Conservation (phyloP, 768 basidiomycete species). For the Auriscalpium orientale region DNA sequence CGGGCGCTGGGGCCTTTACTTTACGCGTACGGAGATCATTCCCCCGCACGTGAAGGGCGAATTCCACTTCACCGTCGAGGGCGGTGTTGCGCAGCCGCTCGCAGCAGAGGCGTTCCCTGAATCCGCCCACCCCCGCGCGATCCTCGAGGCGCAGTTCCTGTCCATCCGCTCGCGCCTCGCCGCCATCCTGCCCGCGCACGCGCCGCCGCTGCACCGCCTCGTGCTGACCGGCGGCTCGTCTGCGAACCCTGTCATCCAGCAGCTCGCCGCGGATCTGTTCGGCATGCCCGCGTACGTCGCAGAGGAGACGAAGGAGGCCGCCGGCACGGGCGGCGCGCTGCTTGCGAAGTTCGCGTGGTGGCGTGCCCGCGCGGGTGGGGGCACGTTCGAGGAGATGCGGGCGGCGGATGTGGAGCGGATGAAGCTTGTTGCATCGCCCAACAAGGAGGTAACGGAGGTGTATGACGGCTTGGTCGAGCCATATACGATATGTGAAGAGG, state of each 20-base stretch:
- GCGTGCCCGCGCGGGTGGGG: constrained; percentile 36
- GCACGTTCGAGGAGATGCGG: constrained; percentile 61
- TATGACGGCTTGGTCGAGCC: constrained; percentile 46
- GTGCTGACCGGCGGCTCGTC: constrained; percentile 77
- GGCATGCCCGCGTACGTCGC: constrained; percentile 67
- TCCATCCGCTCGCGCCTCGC: constrained; percentile 69
- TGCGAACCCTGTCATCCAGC: constrained; percentile 62
- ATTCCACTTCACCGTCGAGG: constrained; percentile 45
- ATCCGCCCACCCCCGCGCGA: constrained; percentile 58
- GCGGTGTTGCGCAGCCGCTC: constrained; percentile 12
- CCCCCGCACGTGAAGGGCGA: constrained; percentile 71
- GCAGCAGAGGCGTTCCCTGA: constrained; percentile 30
- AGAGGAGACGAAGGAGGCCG: constrained; percentile 48
- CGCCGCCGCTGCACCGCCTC: constrained; percentile 52
- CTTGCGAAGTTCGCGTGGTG: constrained; percentile 70
- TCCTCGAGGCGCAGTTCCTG: constrained; percentile 80
- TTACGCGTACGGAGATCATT: constrained; percentile 82
- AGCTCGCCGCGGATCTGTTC: constrained; percentile 75
- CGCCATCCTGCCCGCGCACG: constrained; percentile 54
- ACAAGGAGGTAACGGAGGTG: constrained; percentile 33
- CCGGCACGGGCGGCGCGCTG: constrained; percentile 63
- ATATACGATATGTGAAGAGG: constrained; percentile 52
- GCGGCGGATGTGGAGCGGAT: constrained; percentile 42
- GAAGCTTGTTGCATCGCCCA: constrained; percentile 56
- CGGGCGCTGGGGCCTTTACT: constrained; percentile 67